A percentile compares a stretch with the other conserved stretches of the same genome.
phyloP scores from a whole-genome alignment of 306 rosid species.

The Cucumis melo region DNA sequence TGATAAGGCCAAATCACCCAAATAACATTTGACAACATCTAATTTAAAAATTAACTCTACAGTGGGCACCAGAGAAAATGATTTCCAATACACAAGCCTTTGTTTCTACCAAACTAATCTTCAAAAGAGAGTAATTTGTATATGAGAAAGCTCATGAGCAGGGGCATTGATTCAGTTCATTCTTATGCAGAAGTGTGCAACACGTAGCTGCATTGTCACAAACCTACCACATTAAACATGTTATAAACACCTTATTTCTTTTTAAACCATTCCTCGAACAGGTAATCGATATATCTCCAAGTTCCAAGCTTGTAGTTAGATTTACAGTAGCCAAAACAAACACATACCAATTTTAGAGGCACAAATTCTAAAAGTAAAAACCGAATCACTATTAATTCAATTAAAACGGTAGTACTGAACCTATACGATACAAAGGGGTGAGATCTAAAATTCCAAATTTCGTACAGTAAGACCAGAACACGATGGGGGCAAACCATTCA shows the following conservation, averaged over 20 bases:
- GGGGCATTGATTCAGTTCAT: not conserved
- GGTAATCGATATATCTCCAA: not conserved
- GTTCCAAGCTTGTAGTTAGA: not conserved
- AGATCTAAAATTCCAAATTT: not conserved
- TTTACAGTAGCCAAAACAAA: not conserved
- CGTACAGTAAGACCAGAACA: not conserved
- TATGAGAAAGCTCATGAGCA: not conserved
- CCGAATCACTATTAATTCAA: not conserved
- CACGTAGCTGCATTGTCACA: not conserved
- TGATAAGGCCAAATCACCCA: not conserved
- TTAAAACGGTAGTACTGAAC: not conserved
- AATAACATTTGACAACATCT: not conserved
- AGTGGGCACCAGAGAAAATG: not conserved
- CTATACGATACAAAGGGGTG: not conserved
- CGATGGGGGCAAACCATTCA: not conserved
- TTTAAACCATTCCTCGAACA: not conserved
- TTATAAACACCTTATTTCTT: not conserved
- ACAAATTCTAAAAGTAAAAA: not conserved
- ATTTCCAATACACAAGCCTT: not conserved
- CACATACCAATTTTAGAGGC: not conserved
- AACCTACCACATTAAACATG: not conserved
- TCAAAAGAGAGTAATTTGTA: not conserved
- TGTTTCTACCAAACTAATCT: not conserved
- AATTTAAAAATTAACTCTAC: not conserved
- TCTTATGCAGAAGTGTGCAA: not conserved